phyloP scores from a whole-genome alignment of 148 eudicot genomes.

The Nepenthes mirabilis region DNA sequence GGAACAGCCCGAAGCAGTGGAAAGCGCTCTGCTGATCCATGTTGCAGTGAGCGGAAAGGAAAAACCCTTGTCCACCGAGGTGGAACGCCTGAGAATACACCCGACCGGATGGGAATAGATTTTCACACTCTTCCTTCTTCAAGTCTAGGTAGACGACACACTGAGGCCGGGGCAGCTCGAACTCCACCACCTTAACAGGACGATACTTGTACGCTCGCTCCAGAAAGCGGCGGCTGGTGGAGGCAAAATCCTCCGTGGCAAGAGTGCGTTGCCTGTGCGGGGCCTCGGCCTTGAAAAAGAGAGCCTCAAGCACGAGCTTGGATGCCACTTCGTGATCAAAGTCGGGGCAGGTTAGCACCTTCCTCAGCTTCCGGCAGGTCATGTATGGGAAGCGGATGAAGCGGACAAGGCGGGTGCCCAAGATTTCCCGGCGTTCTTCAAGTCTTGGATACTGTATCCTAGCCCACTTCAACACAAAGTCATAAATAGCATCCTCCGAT shows the following conservation, averaged over 20 bases:
- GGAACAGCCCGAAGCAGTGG: conserved; percentile 77
- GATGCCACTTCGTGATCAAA: conserved; percentile 76
- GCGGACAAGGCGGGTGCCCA: conserved; percentile 59
- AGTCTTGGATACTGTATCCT: conserved; percentile 51
- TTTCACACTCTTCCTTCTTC: conserved; percentile 63
- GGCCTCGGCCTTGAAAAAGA: conserved; percentile 81
- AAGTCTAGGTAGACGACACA: conserved; percentile 87
- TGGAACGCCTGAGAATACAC: conserved; percentile 93
- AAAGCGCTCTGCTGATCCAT: conserved; percentile 86
- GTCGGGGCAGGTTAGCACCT: conserved; percentile 71
- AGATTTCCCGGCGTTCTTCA: conserved; percentile 73
- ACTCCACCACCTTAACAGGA: conserved; percentile 80
- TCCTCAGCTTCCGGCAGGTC: conserved; percentile 76
- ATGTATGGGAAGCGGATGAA: conserved; percentile 74
- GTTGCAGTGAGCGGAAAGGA: conserved; percentile 86
- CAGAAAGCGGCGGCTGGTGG: conserved; percentile 40
- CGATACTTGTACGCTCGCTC: conserved; percentile 84
- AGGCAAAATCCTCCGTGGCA: conserved; percentile 45
- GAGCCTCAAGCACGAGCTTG: conserved; percentile 80
- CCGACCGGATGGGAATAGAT: conserved; percentile 65
- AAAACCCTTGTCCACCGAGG: conserved; percentile 89
- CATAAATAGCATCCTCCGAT: conserved; percentile 87
- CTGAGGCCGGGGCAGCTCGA: conserved; percentile 72
- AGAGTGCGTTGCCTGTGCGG: conserved; percentile 71
- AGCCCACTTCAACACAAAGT: conserved; percentile 75